Conservation (phyloP, 495 filamentous ascomycete genomes). For the Xylaria castorea region DNA sequence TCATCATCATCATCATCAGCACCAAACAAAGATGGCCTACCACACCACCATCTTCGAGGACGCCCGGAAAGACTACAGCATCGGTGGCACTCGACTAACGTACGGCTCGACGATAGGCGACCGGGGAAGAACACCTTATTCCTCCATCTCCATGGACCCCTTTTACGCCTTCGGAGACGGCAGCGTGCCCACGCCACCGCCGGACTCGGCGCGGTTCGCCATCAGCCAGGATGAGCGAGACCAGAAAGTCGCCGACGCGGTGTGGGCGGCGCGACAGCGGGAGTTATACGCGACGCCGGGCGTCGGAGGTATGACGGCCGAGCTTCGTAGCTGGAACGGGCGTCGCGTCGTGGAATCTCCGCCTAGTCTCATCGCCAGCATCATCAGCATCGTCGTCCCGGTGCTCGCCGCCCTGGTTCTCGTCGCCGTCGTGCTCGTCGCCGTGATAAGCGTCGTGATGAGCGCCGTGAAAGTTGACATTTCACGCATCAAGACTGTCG, state of each 20-base stretch:
- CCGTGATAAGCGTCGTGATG: not conserved
- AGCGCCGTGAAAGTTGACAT: not conserved
- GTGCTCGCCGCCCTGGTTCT: not conserved
- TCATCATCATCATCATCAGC: no score
- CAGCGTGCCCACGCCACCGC: not conserved
- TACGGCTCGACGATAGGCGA: not conserved
- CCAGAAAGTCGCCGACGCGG: not conserved
- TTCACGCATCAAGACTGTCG: no score
- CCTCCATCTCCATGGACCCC: slow-evolving; percentile 3
- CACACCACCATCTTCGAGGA: not conserved
- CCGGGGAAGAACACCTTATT: not conserved
- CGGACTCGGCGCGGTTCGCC: not conserved
- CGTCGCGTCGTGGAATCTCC: not conserved
- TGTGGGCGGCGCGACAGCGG: not conserved
- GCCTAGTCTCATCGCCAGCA: not conserved
- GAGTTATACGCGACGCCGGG: not conserved
- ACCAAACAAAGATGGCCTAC: slow-evolving; percentile 16
- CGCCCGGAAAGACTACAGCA: slow-evolving; percentile 14
- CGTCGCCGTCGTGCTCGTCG: not conserved
- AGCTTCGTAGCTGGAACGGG: slow-evolving; percentile 1
- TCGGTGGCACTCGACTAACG: not conserved
- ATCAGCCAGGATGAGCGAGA: slow-evolving; percentile 2
- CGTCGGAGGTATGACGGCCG: not conserved
- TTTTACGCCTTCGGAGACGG: slow-evolving; percentile 24
- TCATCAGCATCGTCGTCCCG: not conserved